Conservation (phyloP, 2,329 filamentous ascomycete species). For the Aspergillus jensenii region DNA sequence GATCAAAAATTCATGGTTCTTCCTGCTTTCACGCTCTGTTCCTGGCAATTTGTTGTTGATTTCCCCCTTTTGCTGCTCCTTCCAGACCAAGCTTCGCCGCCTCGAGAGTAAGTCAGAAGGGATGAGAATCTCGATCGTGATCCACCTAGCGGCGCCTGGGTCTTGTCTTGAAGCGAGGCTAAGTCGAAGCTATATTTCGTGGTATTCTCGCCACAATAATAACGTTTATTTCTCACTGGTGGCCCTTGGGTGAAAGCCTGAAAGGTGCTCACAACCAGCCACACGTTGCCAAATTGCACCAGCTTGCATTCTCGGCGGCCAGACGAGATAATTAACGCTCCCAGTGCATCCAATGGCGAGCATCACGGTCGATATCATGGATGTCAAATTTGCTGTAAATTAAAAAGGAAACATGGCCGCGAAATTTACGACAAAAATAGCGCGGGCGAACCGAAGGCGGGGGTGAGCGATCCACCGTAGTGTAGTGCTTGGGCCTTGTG, state of each 20-base stretch:
- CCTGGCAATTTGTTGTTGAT: too few species aligned
- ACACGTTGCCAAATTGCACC: neutral
- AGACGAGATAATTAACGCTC: neutral
- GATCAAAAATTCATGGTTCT: neutral
- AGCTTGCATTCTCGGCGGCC: neutral
- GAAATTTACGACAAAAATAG: neutral
- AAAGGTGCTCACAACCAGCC: constrained; percentile 1
- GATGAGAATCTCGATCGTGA: constrained; percentile 9
- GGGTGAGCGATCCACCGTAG: neutral
- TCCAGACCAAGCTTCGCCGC: neutral
- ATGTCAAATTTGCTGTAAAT: too few species aligned
- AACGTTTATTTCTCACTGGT: constrained; percentile 7
- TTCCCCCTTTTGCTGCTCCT: too few species aligned
- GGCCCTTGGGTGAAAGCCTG: constrained; percentile 2
- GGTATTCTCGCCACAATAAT: constrained; percentile 2
- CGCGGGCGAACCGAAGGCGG: constrained; percentile 10
- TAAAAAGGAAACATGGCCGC: too few species aligned
- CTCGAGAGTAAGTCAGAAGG: neutral
- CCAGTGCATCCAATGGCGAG: too few species aligned
- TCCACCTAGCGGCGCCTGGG: constrained; percentile 1
- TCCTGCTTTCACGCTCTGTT: neutral
- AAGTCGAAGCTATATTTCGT: constrained; percentile 2
- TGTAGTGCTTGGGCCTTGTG: too few species aligned
- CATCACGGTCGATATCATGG: too few species aligned
- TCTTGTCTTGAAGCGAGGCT: constrained; percentile 8